Evolutionary conservation across 768 basidiomycete species (phyloP).

Genomic region (Boletus bicolor): DNA sequence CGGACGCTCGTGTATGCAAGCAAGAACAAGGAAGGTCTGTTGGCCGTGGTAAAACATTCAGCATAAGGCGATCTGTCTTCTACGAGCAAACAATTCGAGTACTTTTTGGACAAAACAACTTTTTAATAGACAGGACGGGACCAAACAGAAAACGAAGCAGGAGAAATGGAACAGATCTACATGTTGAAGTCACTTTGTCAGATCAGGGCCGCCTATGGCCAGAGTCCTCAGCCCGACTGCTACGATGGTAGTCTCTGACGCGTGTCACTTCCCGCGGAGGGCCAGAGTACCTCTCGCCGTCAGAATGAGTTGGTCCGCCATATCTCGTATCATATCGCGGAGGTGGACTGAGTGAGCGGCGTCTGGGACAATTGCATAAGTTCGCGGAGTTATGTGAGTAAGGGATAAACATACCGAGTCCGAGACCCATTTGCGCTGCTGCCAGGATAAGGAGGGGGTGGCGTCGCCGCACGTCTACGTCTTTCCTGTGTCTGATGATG

Average conservation of each 20-base stretch:
- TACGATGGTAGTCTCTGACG: conserved; percentile 41
- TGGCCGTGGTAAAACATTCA: conserved; percentile 3
- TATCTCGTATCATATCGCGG: conserved; percentile 53
- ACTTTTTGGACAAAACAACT: conserved; percentile 3
- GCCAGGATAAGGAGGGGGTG: conserved; percentile 51
- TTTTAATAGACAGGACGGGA: not conserved
- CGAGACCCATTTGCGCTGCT: conserved; percentile 41
- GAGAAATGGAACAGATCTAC: conserved; percentile 7
- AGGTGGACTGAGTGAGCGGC: conserved; percentile 70
- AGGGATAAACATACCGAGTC: conserved; percentile 34
- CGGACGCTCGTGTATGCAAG: conserved; percentile 5
- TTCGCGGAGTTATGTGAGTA: not conserved
- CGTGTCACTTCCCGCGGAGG: conserved; percentile 31
- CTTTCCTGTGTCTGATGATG: conserved; percentile 25
- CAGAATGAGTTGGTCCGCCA: conserved; percentile 37
- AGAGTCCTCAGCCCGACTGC: conserved; percentile 30
- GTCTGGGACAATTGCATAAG: conserved; percentile 36
- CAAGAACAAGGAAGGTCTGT: conserved; percentile 1
- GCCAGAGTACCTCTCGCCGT: conserved; percentile 51
- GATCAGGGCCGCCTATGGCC: conserved; percentile 29
- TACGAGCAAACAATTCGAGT: conserved; percentile 7
- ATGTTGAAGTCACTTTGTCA: not conserved
- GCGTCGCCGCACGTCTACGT: conserved; percentile 52
- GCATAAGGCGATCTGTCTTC: not conserved
- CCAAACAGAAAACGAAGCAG: conserved; percentile 1